Conservation (phyloP, 2,329 filamentous ascomycete genomes). For the Colletotrichum tropicale region DNA sequence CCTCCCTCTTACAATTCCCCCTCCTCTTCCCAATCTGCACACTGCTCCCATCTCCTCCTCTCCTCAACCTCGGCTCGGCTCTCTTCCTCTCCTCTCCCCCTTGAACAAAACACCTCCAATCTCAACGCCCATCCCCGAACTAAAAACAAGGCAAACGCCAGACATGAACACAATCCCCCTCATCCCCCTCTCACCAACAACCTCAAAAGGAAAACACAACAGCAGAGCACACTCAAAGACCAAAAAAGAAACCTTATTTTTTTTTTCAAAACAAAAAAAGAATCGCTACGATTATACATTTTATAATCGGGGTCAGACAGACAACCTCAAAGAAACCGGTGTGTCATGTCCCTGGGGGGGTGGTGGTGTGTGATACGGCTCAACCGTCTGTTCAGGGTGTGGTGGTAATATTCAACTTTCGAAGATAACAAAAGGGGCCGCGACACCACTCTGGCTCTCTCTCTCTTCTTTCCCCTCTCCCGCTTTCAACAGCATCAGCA, state of each 20-base stretch:
- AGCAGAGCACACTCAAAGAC: background rate
- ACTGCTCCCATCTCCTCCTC: background rate
- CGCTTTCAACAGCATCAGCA: background rate
- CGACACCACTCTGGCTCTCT: background rate
- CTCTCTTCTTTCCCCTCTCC: background rate
- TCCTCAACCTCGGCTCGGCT: background rate
- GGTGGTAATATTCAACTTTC: background rate
- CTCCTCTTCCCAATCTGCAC: background rate
- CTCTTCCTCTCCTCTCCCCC: background rate
- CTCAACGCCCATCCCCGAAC: background rate
- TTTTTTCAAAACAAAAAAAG: background rate
- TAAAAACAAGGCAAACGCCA: background rate
- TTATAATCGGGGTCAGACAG: slow-evolving; percentile 1
- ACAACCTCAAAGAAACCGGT: background rate
- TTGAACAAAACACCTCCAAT: background rate
- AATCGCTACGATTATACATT: slow-evolving; percentile 18
- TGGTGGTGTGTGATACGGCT: background rate
- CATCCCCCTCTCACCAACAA: background rate
- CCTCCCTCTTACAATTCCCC: background rate
- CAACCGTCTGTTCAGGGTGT: background rate
- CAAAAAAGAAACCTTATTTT: background rate
- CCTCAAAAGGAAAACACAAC: background rate
- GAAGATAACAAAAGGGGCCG: background rate
- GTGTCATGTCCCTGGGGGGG: accelerated
- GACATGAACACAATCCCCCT: background rate